phyloP scores from a whole-genome alignment of 129 eudicot genomes.

The Lactuca saligna region DNA sequence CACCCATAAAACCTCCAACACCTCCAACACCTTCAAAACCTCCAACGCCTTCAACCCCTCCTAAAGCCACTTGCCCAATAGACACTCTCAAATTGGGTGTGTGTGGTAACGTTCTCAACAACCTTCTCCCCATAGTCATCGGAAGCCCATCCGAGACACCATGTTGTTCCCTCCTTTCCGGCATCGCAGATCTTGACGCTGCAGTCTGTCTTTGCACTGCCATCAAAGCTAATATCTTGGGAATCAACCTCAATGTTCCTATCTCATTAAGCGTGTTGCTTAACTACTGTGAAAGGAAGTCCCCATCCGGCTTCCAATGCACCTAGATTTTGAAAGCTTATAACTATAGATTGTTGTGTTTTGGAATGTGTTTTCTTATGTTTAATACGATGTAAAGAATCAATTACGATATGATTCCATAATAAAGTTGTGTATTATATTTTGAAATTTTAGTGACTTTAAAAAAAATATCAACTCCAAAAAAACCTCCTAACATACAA shows the following conservation, averaged over 20 bases:
- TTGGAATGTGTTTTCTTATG: background rate
- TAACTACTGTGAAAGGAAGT: conserved; percentile 27
- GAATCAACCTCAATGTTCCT: too few species aligned
- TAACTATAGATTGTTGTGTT: background rate
- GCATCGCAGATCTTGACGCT: conserved; percentile 58
- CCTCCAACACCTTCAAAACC: too few species aligned
- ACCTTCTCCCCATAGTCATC: conserved; percentile 28
- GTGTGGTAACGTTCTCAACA: conserved; percentile 43
- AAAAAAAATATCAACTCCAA: too few species aligned
- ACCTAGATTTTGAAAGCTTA: conserved; percentile 20
- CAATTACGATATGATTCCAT: conserved; percentile 8
- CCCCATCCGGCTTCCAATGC: conserved; percentile 46
- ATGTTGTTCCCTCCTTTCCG: conserved; percentile 51
- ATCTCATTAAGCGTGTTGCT: conserved; percentile 8
- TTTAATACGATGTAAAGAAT: conserved; percentile 15
- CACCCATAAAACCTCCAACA: too few species aligned
- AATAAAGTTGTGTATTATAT: conserved; percentile 9
- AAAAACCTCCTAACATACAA: too few species aligned
- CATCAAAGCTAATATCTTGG: too few species aligned
- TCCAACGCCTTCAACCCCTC: background rate
- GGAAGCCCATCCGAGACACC: conserved; percentile 48
- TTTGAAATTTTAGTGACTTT: too few species aligned
- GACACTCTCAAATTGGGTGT: conserved; percentile 57
- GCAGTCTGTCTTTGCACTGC: conserved; percentile 24
- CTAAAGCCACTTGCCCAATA: conserved; percentile 41